Evolutionary conservation across 352 stramenopile species (phyloP), one percentile per base, ranked within the genome.

Genomic region (Pythium phragmitis): DNA sequence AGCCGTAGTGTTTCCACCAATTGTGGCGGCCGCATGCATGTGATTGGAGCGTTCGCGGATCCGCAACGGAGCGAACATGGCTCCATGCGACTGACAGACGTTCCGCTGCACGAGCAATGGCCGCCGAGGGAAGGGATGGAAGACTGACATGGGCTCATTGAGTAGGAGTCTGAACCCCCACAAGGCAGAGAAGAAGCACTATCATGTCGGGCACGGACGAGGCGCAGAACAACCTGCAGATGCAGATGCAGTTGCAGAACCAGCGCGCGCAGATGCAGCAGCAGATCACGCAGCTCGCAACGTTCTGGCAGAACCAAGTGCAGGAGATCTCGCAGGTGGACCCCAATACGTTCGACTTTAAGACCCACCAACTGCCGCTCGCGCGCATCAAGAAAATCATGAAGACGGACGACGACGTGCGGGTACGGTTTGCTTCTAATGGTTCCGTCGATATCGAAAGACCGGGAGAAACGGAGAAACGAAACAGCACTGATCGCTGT

Each of bases 321-420:
- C 76, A 91, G 51, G 87, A 95, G 66, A 96, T 97, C 63, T 91
- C 83, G 7, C 80, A 96, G 73, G 87, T 96, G 47, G 84, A 94
- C 73, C 79, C 83, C 23, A 89, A 86, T 68, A 69, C 80, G 36
- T 91, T 92, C 60, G 87, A 96, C 67, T 94, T 96, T 57, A 92
- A 94, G 74, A 92, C 82, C 64, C 81, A 96, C 67, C 86, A 97
- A 56, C 77, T 98, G 42, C 91, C 92, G 33, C 87, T 98, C 59
- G 91, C 92, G 53, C 87, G 92, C 53, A 97, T 98, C 66, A 98
- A 98, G 80, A 97, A 97, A 68, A 98, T 98, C 76, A 98, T 98
- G 92, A 97, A 97, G 76, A 93, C 90, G 49, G 92, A 98, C 73
- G 92, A 98, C 63, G 90, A 97, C 70, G 87, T 98, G 45, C 86